A percentile compares a stretch with the other conserved stretches of the same genome.
Evolutionary conservation across 1,139 yeast species (phyloP).

Genomic region (Yamadazyma triangularis): DNA sequence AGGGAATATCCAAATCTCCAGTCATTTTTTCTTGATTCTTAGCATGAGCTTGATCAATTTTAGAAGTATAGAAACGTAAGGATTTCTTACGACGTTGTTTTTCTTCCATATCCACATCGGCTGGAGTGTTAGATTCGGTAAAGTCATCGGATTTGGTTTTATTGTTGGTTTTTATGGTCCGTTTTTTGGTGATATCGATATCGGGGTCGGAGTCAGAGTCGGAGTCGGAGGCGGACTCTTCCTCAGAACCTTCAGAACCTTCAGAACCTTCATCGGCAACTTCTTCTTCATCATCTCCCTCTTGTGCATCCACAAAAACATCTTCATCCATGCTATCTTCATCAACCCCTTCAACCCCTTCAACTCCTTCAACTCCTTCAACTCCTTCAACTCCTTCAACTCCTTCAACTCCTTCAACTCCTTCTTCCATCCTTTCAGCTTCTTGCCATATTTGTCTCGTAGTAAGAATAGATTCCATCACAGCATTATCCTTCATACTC

Average conservation of each 20-base stretch:
- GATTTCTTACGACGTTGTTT: slow-evolving; percentile 78
- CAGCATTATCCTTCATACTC: slow-evolving; percentile 78
- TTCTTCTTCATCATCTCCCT: slow-evolving; percentile 12
- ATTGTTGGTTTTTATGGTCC: slow-evolving; percentile 32
- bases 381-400: slow-evolving; percentile 6
- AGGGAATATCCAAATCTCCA: slow-evolving; percentile 93
- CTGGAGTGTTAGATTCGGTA: slow-evolving; percentile 63
- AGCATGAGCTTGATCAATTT: slow-evolving; percentile 79
- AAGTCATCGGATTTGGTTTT: slow-evolving; percentile 42
- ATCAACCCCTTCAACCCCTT: slow-evolving; percentile 16
- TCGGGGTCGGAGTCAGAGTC: slow-evolving; percentile 21
- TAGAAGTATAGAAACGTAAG: slow-evolving; percentile 92
- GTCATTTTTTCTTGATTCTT: slow-evolving; percentile 49
- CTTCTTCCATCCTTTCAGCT: slow-evolving; percentile 42
- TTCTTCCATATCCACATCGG: slow-evolving; percentile 77
- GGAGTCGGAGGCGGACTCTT: slow-evolving; percentile 15
- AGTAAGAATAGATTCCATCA: slow-evolving; percentile 80
- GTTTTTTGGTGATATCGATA: slow-evolving; percentile 48
- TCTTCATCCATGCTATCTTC: slow-evolving; percentile 13
- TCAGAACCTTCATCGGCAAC: slow-evolving; percentile 9
- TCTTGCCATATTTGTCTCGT: slow-evolving; percentile 90
- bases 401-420: slow-evolving; percentile 7
- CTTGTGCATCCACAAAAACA: slow-evolving; percentile 23
- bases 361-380: slow-evolving; percentile 12
- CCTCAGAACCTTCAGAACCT: slow-evolving; percentile 14